These are phyloP conservation scores for Cryptosporidium meleagridis DNA, from an alignment of 169 alveolate species.

Conservation along the genomic window DNA sequence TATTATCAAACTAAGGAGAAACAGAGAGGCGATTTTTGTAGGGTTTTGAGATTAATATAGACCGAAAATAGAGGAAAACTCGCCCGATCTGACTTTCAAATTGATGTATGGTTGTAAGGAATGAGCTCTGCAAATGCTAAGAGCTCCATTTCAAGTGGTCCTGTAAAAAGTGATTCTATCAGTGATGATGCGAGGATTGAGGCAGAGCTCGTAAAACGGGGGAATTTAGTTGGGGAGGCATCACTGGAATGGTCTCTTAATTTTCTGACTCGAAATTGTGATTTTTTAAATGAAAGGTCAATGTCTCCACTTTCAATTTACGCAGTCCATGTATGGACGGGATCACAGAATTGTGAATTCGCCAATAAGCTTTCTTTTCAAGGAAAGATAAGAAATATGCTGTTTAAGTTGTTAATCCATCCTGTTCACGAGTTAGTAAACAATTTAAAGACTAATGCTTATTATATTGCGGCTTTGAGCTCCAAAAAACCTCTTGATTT, in stretches of 20 bases:
- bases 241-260: slow-evolving; percentile 71
- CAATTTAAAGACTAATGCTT: slow-evolving; percentile 29
- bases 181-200: not conserved
- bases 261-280: slow-evolving; percentile 32
- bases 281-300: slow-evolving; percentile 37
- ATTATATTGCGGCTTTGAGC: slow-evolving; percentile 33
- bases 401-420: slow-evolving; percentile 63
- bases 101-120: not conserved
- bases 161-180: not conserved
- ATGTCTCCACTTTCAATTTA: slow-evolving; percentile 64
- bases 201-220: not conserved
- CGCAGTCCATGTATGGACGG: slow-evolving; percentile 70
- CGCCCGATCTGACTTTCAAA: not conserved
- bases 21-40: not conserved
- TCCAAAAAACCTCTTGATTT: not conserved
- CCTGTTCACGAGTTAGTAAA: slow-evolving; percentile 67
- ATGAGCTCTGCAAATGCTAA: slow-evolving; percentile 31
- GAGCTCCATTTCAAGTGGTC: slow-evolving; percentile 15
- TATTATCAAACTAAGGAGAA: not conserved
- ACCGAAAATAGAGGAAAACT: not conserved
- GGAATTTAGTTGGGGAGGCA: slow-evolving; percentile 40
- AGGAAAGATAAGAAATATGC: slow-evolving; percentile 54
- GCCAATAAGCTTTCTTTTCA: slow-evolving; percentile 9
- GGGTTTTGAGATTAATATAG: not conserved
- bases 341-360: slow-evolving; percentile 59